Conservation (phyloP, 2,329 filamentous ascomycete species). For the Penicillium hordei region DNA sequence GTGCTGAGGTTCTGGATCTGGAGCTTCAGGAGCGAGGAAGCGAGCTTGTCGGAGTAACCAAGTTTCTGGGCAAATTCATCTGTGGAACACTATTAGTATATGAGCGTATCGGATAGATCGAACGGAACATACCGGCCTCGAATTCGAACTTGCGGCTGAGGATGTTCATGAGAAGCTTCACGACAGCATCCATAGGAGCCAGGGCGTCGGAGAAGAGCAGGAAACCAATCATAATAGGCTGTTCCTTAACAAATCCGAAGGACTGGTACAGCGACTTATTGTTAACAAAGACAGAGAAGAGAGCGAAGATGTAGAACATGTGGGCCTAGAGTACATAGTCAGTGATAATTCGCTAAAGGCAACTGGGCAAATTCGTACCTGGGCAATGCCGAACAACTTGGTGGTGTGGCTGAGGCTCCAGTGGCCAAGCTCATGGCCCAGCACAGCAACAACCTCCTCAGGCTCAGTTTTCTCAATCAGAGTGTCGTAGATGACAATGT, state of each 20-base stretch:
- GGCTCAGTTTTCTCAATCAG: conserved; percentile 92
- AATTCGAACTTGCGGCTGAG: conserved; percentile 94
- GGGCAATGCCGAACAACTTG: conserved; percentile 80
- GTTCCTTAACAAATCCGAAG: conserved; percentile 81
- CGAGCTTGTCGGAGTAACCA: conserved; percentile 80
- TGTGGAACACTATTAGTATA: conserved; percentile 33
- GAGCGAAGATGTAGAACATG: conserved; percentile 92
- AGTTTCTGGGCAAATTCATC: conserved; percentile 82
- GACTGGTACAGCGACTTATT: conserved; percentile 86
- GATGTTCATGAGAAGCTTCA: conserved; percentile 95
- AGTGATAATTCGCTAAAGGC: not conserved
- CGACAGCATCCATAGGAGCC: conserved; percentile 86
- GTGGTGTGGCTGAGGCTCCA: conserved; percentile 97
- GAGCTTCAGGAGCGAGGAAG: conserved; percentile 87
- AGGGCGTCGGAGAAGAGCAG: conserved; percentile 97
- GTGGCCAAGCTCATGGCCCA: conserved; percentile 94
- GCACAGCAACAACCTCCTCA: conserved; percentile 88
- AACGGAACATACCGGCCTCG: conserved; percentile 66
- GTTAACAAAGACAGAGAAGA: conserved; percentile 97
- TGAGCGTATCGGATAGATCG: not conserved
- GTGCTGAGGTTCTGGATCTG: conserved; percentile 97
- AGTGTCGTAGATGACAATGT: conserved; percentile 99
- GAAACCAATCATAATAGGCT: conserved; percentile 95
- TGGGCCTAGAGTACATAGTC: conserved; percentile 63
- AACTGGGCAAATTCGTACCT: conserved; percentile 55